These are phyloP conservation scores for Prunus padus DNA, from an alignment of 306 rosid species.

Conservation along the genomic window DNA sequence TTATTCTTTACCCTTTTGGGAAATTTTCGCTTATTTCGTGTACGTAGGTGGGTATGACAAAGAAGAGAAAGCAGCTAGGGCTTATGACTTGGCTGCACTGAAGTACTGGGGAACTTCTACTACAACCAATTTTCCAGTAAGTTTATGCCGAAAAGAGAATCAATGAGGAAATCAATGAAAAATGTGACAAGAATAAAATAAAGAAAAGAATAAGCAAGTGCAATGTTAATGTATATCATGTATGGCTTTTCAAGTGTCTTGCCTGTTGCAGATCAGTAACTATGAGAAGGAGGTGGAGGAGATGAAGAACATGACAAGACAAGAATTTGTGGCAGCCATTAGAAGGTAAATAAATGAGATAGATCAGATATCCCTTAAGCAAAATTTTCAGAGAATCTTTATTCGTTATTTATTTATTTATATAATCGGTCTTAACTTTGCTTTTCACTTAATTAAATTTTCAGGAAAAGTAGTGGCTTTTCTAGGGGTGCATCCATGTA, in stretches of 20 bases:
- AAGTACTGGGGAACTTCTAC: slow-evolving; percentile 99
- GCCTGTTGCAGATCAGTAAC: slow-evolving; percentile 60
- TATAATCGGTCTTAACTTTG: not conserved
- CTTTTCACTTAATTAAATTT: slow-evolving; percentile 7
- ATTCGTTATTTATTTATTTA: too few species aligned
- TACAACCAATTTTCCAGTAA: slow-evolving; percentile 90
- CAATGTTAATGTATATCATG: not conserved
- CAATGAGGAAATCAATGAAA: not conserved
- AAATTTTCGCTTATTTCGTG: not conserved
- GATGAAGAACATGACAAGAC: slow-evolving; percentile 98
- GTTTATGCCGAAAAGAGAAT: not conserved
- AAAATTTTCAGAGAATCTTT: too few species aligned
- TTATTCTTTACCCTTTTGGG: not conserved
- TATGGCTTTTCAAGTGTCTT: not conserved
- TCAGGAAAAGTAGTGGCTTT: slow-evolving; percentile 97
- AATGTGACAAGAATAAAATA: not conserved
- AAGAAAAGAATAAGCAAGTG: not conserved
- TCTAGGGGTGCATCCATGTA: slow-evolving; percentile 99
- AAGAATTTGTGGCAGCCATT: slow-evolving; percentile 96
- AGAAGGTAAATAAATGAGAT: slow-evolving; percentile 52
- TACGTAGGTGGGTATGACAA: slow-evolving; percentile 99
- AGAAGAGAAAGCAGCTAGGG: slow-evolving; percentile 99
- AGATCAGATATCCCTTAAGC: not conserved
- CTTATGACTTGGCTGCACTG: slow-evolving; percentile 95
- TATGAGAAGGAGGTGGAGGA: slow-evolving; percentile 96